Evolutionary conservation across 768 basidiomycete species (phyloP).

Genomic region (Lactarius hengduanensis): DNA sequence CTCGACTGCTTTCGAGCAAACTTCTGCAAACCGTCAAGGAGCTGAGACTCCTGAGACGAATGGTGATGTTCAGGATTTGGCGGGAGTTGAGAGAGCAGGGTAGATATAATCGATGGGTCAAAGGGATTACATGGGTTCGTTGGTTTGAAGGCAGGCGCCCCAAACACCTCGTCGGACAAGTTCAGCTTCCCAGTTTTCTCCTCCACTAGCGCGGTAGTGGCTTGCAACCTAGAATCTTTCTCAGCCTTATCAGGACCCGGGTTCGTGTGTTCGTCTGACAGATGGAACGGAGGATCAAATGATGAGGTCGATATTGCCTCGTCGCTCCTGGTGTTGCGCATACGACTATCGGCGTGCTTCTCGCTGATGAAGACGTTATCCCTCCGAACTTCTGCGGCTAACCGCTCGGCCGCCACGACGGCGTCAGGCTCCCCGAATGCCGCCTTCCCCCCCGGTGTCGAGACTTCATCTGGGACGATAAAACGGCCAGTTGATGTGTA

Average conservation of each 20-base stretch:
- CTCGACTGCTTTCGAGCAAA: constrained; percentile 51
- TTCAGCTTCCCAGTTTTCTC: constrained; percentile 65
- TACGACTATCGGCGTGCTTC: constrained; percentile 19
- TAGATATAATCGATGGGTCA: constrained; percentile 59
- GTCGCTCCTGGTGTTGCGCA: constrained; percentile 26
- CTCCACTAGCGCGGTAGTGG: constrained; percentile 39
- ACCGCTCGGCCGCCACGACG: constrained; percentile 49
- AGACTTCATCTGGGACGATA: constrained; percentile 33
- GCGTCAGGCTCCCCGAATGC: constrained; percentile 40
- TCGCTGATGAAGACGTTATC: constrained; percentile 29
- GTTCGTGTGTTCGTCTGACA: constrained; percentile 20
- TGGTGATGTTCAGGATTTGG: constrained; percentile 63
- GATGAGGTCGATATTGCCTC: constrained; percentile 24
- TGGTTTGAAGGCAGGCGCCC: constrained; percentile 64
- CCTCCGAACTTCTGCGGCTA: constrained; percentile 45
- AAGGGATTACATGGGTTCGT: constrained; percentile 90
- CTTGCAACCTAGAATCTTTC: constrained; percentile 20
- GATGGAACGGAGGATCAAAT: constrained; percentile 18
- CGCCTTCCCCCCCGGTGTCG: constrained; percentile 31
- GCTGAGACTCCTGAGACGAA: constrained; percentile 52
- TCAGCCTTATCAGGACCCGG: constrained; percentile 26
- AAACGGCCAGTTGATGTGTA: constrained; percentile 63
- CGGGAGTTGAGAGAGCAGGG: constrained; percentile 62
- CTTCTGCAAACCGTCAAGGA: constrained; percentile 70
- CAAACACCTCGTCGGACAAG: constrained; percentile 59